A percentile compares a stretch with the other conserved stretches of the same genome.
phyloP scores from a whole-genome alignment of 1,284 basidiomycete genomes.

The Laetiporus sulphureus region DNA sequence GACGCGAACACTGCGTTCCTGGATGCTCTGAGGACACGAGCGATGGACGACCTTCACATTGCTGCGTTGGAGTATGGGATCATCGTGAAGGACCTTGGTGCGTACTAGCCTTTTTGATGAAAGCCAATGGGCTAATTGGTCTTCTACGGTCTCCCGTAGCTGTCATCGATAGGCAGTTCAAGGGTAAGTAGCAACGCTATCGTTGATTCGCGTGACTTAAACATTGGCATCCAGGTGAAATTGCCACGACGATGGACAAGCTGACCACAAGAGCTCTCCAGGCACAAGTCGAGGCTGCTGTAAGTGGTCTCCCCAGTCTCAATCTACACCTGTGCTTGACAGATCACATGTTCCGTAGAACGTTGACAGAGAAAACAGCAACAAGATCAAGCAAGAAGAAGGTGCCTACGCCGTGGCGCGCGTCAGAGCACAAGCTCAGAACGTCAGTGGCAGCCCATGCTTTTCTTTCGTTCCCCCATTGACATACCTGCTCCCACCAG shows the following conservation, averaged over 20 bases:
- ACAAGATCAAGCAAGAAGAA: slow-evolving; percentile 78
- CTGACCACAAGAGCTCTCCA: slow-evolving; percentile 74
- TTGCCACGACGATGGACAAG: slow-evolving; percentile 78
- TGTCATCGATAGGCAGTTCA: slow-evolving; percentile 79
- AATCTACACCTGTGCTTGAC: neutral
- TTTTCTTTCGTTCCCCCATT: slow-evolving; percentile 1
- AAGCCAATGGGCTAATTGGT: neutral
- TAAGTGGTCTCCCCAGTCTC: slow-evolving; percentile 27
- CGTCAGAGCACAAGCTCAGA: slow-evolving; percentile 64
- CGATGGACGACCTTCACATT: slow-evolving; percentile 77
- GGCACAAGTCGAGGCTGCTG: slow-evolving; percentile 78
- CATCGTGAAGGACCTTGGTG: slow-evolving; percentile 68
- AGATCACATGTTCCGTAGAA: slow-evolving; percentile 35
- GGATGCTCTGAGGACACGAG: slow-evolving; percentile 70
- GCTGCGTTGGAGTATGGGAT: slow-evolving; percentile 79
- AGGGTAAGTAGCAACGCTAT: slow-evolving; percentile 34
- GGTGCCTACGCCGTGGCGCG: slow-evolving; percentile 67
- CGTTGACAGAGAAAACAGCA: slow-evolving; percentile 78
- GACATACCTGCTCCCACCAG: slow-evolving; percentile 20
- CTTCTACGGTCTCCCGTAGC: slow-evolving; percentile 32
- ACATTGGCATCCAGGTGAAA: slow-evolving; percentile 34
- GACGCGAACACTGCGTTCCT: slow-evolving; percentile 71
- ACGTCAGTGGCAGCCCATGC: slow-evolving; percentile 30
- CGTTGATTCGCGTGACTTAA: neutral
- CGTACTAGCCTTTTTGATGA: slow-evolving; percentile 12